Conservation (phyloP, 192 early-diverging fungal species). For the Coemansia sp. region DNA sequence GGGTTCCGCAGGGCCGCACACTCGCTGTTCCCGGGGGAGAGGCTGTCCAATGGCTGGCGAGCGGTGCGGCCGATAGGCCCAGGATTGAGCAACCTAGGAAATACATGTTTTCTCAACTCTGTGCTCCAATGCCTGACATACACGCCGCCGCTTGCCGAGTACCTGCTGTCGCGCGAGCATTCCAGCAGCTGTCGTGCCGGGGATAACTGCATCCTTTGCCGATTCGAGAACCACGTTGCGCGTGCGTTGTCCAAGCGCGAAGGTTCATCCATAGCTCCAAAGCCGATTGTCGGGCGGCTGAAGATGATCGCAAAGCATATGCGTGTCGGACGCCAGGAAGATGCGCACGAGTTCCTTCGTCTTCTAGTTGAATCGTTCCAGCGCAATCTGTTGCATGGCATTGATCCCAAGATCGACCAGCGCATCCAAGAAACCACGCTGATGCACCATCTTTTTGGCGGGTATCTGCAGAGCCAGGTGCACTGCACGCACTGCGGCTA, state of each 20-base stretch:
- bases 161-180: slow-evolving; percentile 64
- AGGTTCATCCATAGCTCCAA: slow-evolving; percentile 63
- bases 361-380: slow-evolving; percentile 71
- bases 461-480: slow-evolving; percentile 78
- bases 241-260: slow-evolving; percentile 58
- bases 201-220: slow-evolving; percentile 75
- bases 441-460: slow-evolving; percentile 82
- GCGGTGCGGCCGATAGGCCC: slow-evolving; percentile 63
- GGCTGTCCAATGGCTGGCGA: slow-evolving; percentile 61
- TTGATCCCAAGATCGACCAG: slow-evolving; percentile 67
- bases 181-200: slow-evolving; percentile 60
- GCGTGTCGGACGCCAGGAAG: slow-evolving; percentile 81
- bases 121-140: slow-evolving; percentile 78
- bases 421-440: slow-evolving; percentile 75
- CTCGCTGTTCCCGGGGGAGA: slow-evolving; percentile 62
- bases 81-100: slow-evolving; percentile 72
- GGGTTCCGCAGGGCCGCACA: slow-evolving; percentile 65
- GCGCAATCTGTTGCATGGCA: slow-evolving; percentile 60
- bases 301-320: slow-evolving; percentile 77
- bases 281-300: slow-evolving; percentile 64
- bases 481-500: slow-evolving; percentile 71
- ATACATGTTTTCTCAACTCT: slow-evolving; percentile 83
- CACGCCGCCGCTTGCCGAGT: slow-evolving; percentile 73
- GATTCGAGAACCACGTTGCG: slow-evolving; percentile 67
- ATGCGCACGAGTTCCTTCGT: slow-evolving; percentile 87